phyloP scores from a whole-genome alignment of 768 basidiomycete genomes.

The Suillus decipiens region DNA sequence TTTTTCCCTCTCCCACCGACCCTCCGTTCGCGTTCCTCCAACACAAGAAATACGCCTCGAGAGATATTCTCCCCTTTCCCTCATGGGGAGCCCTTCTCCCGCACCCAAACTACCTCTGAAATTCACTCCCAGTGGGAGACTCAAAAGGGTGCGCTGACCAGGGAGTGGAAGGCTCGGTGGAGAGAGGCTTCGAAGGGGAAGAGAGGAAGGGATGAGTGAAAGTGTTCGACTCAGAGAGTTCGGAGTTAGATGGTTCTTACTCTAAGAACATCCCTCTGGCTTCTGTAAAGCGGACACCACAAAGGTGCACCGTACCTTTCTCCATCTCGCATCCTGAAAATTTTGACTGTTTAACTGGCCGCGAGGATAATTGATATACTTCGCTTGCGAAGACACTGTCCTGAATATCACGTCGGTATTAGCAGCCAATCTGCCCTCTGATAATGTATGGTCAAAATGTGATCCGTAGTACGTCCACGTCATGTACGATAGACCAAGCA shows the following conservation, averaged over 20 bases:
- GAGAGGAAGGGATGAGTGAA: slow-evolving; percentile 47
- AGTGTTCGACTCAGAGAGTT: background rate
- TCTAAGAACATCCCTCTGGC: background rate
- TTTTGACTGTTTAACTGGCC: too few species aligned
- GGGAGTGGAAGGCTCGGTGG: slow-evolving; percentile 75
- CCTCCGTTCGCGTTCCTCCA: slow-evolving; percentile 21
- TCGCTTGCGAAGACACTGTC: too few species aligned
- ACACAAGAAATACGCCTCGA: slow-evolving; percentile 22
- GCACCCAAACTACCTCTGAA: slow-evolving; percentile 31
- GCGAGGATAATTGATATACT: too few species aligned
- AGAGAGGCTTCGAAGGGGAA: slow-evolving; percentile 70
- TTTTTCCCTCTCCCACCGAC: slow-evolving; percentile 58
- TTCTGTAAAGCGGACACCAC: background rate
- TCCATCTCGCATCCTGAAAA: too few species aligned
- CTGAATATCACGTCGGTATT: too few species aligned
- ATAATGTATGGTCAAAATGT: background rate
- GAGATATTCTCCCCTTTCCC: slow-evolving; percentile 24
- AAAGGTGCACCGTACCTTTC: background rate
- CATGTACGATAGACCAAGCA: too few species aligned
- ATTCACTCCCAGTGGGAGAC: slow-evolving; percentile 71
- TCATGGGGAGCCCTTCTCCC: background rate
- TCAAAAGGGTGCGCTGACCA: slow-evolving; percentile 64
- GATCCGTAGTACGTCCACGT: background rate
- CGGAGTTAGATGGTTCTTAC: background rate
- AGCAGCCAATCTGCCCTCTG: background rate